phyloP scores from a whole-genome alignment of 306 rosid species.

The Potentilla sterilis region DNA sequence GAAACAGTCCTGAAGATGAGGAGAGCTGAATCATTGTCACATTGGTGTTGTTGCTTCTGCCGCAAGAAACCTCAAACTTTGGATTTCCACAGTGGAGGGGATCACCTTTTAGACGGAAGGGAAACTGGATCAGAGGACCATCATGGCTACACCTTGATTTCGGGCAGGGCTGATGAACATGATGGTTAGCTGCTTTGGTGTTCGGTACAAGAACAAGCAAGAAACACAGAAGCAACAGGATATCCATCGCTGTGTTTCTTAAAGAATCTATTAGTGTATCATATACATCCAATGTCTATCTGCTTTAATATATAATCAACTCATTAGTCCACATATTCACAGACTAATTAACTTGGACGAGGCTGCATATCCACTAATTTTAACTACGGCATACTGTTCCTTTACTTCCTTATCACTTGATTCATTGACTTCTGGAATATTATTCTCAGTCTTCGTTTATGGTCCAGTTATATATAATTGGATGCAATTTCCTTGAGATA shows the following conservation, averaged over 20 bases:
- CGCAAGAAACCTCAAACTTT: constrained; percentile 44
- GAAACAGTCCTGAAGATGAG: constrained; percentile 5
- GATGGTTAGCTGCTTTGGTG: background rate
- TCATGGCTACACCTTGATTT: constrained; percentile 20
- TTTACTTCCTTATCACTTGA: too few relatives aligned
- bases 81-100: constrained; percentile 31
- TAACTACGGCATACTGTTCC: too few relatives aligned
- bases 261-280: background rate
- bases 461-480: too few relatives aligned
- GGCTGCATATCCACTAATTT: too few relatives aligned
- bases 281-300: background rate
- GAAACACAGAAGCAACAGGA: background rate
- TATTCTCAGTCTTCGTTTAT: too few relatives aligned
- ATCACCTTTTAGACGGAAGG: constrained; percentile 26
- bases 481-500: too few relatives aligned
- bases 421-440: too few relatives aligned
- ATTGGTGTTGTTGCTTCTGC: background rate
- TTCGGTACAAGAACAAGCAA: background rate
- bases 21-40: constrained; percentile 13
- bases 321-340: background rate
- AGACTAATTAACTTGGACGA: too few relatives aligned
- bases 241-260: background rate
- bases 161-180: background rate
- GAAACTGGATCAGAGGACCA: constrained; percentile 32
- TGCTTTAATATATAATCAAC: background rate